Evolutionary conservation across 2,329 filamentous ascomycete species (phyloP), one percentile per base, ranked within the genome.

Genomic region (Zymoseptoria ardabiliae): DNA sequence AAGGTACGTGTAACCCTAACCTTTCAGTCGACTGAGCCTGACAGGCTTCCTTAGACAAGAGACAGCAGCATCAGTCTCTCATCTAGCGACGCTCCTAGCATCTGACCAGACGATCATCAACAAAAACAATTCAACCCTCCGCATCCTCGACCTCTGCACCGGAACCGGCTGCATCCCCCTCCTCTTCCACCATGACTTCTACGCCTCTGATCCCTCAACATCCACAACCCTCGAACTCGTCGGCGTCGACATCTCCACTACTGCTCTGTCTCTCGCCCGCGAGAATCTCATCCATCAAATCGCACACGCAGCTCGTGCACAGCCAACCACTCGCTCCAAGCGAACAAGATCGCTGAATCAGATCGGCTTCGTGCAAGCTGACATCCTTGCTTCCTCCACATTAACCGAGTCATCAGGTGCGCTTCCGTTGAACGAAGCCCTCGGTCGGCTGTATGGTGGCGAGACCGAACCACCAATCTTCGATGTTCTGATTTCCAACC

Each of bases 131-230:
- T 58, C 20, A 19, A 35, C 28, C 17, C 66, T 95, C 11, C 81
- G 80, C 11, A 78, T 97, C 49, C 73, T 97, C 8, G 94, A 99
- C 73, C 79, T 97, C 28, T 97, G 94, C 73, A 92, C 91, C 0
- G 94, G 94, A 9, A 90, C 89, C 4, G 94, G 94, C 4, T 97
- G 93, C 75, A 96, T 97, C 63, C 83, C 91, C 0, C 81, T 97
- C 8, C 82, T 90, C 2, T 79, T 96, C 6, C 84, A 88, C 62
- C 78, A 85, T 41, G 79, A 86, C 9, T 80, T 91, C 59, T 70
- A 68, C 30, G 66, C 71, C 3, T 53, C 56, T 20, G 45, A 49
- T 7, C 54, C 64, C 0, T 30, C 51, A 19, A 10, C 20, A 1
- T 19, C 20, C 22, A 23, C 51, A 4, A 19, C 51, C 7, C 65